Evolutionary conservation across 2,329 filamentous ascomycete species (phyloP).

Genomic region (Ascochyta rabiei): DNA sequence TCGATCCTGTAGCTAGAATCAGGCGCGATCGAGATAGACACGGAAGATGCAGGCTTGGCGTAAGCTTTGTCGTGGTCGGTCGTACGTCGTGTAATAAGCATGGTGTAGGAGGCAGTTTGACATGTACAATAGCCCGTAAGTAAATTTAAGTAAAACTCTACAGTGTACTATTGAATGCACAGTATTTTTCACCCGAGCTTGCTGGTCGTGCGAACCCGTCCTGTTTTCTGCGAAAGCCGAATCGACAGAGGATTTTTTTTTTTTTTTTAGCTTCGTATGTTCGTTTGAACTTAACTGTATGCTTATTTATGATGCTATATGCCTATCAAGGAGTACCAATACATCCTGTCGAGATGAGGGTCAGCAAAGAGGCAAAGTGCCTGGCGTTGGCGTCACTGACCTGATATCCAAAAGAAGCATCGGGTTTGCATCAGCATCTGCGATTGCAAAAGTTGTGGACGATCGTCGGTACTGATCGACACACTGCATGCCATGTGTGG

Average conservation of each 20-base stretch:
- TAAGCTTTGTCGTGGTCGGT: background rate
- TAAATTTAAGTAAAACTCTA: too few species aligned
- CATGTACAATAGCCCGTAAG: too few species aligned
- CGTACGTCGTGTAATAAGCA: too few species aligned
- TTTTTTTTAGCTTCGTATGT: background rate
- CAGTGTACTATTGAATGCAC: too few species aligned
- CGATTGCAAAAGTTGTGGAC: background rate
- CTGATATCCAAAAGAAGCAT: background rate
- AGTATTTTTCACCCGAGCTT: too few species aligned
- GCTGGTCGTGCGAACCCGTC: too few species aligned
- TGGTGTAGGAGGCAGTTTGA: too few species aligned
- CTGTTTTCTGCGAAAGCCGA: background rate
- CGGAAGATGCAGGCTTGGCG: constrained; percentile 2
- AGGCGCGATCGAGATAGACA: background rate
- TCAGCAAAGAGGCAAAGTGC: background rate
- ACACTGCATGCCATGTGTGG: background rate
- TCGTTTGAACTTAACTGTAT: background rate
- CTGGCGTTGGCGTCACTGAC: background rate
- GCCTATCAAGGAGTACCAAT: constrained; percentile 2
- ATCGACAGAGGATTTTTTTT: too few species aligned
- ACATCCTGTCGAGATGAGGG: background rate
- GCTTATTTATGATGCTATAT: background rate
- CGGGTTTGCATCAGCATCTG: background rate
- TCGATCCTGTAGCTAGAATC: constrained; percentile 6
- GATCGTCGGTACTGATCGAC: constrained; percentile 6